phyloP scores from a whole-genome alignment of 192 early-diverging fungal species.

The Haplosporangium gracile region DNA sequence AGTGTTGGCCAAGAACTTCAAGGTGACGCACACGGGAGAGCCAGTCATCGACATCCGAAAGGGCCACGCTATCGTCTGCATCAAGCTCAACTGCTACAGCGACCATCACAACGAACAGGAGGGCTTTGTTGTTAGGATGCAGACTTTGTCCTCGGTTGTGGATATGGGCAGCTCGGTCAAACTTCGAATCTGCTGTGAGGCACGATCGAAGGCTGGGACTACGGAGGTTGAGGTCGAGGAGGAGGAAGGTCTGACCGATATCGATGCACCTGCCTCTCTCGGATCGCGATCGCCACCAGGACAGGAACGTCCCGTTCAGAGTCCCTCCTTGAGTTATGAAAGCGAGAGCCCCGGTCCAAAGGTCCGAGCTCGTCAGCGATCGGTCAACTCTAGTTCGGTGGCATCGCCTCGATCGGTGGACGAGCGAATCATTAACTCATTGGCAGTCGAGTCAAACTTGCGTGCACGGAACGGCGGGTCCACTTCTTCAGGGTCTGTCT shows the following conservation, averaged over 20 bases:
- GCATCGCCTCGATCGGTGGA: conserved; percentile 41
- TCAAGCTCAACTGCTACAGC: conserved; percentile 52
- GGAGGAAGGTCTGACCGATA: conserved; percentile 50
- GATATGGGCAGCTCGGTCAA: conserved; percentile 40
- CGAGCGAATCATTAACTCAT: conserved; percentile 28
- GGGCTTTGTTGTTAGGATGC: conserved; percentile 44
- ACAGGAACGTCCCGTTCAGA: conserved; percentile 26
- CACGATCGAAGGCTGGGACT: conserved; percentile 42
- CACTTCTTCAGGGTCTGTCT: neutral
- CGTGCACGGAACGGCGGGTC: neutral
- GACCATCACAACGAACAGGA: conserved; percentile 52
- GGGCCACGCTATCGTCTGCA: conserved; percentile 46
- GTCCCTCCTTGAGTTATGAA: conserved; percentile 40
- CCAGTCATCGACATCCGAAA: conserved; percentile 49
- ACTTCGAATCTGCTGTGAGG: conserved; percentile 47
- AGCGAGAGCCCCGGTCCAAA: conserved; percentile 31
- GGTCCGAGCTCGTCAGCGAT: conserved; percentile 14
- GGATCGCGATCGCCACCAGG: conserved; percentile 32
- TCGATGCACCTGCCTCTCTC: conserved; percentile 45
- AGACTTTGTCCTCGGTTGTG: conserved; percentile 30
- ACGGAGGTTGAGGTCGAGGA: conserved; percentile 43
- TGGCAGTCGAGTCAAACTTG: conserved; percentile 11
- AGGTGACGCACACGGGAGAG: conserved; percentile 38
- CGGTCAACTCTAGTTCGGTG: conserved; percentile 31
- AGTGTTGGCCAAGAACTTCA: conserved; percentile 52